Percentiles rank a stretch among this genome's conserved stretches.
phyloP scores from a whole-genome alignment of 2,329 filamentous ascomycete genomes.

The Epichloe hybrida region DNA sequence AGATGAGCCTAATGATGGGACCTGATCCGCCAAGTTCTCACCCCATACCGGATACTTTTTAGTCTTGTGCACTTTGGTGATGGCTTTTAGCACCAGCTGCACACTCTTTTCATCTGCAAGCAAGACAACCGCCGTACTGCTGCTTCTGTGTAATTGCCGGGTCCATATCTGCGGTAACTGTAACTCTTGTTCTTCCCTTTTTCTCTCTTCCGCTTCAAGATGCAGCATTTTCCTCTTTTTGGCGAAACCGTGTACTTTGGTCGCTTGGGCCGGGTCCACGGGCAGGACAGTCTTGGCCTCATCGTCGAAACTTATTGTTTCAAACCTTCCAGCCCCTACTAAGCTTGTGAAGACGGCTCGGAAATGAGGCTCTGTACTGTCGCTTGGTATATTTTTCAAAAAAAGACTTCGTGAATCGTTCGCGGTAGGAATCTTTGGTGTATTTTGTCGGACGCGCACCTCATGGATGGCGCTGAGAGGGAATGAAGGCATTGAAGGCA shows the following conservation, averaged over 20 bases:
- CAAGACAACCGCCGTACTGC: slow-evolving; percentile 65
- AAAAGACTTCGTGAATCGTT: slow-evolving; percentile 74
- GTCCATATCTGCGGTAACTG: slow-evolving; percentile 62
- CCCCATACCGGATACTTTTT: slow-evolving; percentile 57
- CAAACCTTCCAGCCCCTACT: slow-evolving; percentile 65
- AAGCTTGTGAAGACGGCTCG: slow-evolving; percentile 61
- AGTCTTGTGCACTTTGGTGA: slow-evolving; percentile 45
- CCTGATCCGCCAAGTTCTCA: slow-evolving; percentile 39
- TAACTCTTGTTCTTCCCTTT: slow-evolving; percentile 41
- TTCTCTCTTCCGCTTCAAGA: slow-evolving; percentile 41
- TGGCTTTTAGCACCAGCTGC: slow-evolving; percentile 63
- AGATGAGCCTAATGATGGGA: slow-evolving; percentile 42
- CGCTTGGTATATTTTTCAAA: slow-evolving; percentile 82
- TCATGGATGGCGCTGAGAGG: slow-evolving; percentile 57
- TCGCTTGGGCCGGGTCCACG: slow-evolving; percentile 36
- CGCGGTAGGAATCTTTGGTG: slow-evolving; percentile 61
- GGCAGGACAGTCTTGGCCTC: slow-evolving; percentile 30
- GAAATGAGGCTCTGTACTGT: slow-evolving; percentile 66
- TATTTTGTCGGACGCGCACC: slow-evolving; percentile 74
- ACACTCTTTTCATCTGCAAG: slow-evolving; percentile 75
- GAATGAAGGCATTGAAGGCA: slow-evolving; percentile 50
- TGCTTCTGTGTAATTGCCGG: slow-evolving; percentile 54
- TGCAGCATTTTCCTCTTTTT: slow-evolving; percentile 30
- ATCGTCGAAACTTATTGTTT: slow-evolving; percentile 62
- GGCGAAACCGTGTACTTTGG: slow-evolving; percentile 21